A percentile compares a stretch with the other conserved stretches of the same genome.
Evolutionary conservation across 2,329 filamentous ascomycete species (phyloP).

Genomic region (Aspergillus brunneoviolaceus): DNA sequence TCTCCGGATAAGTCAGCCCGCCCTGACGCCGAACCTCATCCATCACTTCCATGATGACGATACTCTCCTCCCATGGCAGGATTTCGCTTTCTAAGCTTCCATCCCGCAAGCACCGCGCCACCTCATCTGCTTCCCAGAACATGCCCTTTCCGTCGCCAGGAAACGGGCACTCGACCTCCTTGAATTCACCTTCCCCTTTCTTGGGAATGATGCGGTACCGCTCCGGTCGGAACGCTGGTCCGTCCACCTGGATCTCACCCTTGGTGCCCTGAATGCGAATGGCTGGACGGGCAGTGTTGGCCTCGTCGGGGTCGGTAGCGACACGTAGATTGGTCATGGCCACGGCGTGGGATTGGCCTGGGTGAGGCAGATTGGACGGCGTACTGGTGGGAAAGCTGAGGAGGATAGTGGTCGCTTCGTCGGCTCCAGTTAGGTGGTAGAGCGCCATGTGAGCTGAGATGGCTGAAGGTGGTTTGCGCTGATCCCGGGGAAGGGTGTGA

Average conservation of each 20-base stretch:
- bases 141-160: slow-evolving; percentile 72
- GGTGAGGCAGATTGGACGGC: slow-evolving; percentile 40
- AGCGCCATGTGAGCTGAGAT: slow-evolving; percentile 70
- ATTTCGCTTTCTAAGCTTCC: slow-evolving; percentile 72
- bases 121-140: slow-evolving; percentile 87
- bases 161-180: slow-evolving; percentile 42
- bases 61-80: slow-evolving; percentile 72
- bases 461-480: slow-evolving; percentile 64
- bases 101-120: slow-evolving; percentile 70
- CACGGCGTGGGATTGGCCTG: slow-evolving; percentile 64
- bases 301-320: slow-evolving; percentile 60
- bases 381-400: slow-evolving; percentile 67
- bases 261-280: slow-evolving; percentile 78
- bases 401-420: slow-evolving; percentile 76
- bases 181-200: slow-evolving; percentile 47
- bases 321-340: slow-evolving; percentile 67
- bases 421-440: slow-evolving; percentile 69
- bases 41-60: slow-evolving; percentile 82
- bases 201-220: slow-evolving; percentile 64
- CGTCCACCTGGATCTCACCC: slow-evolving; percentile 79
- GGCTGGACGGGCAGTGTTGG: slow-evolving; percentile 61
- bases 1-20: slow-evolving; percentile 62
- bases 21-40: slow-evolving; percentile 66
- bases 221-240: slow-evolving; percentile 68
- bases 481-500: slow-evolving; percentile 65